phyloP scores from a whole-genome alignment of 164 flowering plant species.

The Cinnamomum micranthum region DNA sequence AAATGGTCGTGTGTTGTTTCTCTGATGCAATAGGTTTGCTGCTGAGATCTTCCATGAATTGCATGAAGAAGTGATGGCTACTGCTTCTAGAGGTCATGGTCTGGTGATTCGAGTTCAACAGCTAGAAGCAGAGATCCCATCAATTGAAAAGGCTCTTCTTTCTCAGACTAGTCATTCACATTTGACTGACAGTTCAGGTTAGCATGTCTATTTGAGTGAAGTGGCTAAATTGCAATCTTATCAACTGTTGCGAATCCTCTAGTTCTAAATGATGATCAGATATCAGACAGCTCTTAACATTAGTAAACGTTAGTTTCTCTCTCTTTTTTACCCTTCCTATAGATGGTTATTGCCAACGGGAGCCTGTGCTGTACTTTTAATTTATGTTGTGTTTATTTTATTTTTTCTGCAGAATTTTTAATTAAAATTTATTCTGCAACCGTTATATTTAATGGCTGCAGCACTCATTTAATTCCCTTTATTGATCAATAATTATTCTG shows the following conservation, averaged over 20 bases:
- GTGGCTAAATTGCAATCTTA: neutral
- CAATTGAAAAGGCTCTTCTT: conserved; percentile 73
- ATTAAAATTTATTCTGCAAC: too few relatives aligned
- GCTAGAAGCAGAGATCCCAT: conserved; percentile 84
- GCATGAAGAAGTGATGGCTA: conserved; percentile 94
- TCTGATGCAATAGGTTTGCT: conserved; percentile 68
- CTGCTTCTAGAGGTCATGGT: conserved; percentile 92
- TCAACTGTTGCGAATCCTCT: neutral
- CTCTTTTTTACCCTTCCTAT: neutral
- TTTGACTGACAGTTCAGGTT: conserved; percentile 60
- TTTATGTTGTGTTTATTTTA: too few relatives aligned
- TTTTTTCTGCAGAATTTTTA: too few relatives aligned
- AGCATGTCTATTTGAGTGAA: conserved; percentile 7
- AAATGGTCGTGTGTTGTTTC: conserved; percentile 1
- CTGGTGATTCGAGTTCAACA: conserved; percentile 85
- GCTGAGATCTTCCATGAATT: conserved; percentile 93
- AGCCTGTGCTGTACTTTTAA: neutral
- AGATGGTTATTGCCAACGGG: neutral
- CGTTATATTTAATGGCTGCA: too few relatives aligned
- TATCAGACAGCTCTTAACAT: neutral
- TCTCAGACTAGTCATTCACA: conserved; percentile 67
- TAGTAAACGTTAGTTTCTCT: too few relatives aligned
- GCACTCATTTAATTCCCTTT: too few relatives aligned
- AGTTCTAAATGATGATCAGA: neutral
- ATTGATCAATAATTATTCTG: too few relatives aligned